Conservation (phyloP, 306 rosid species). For the Myrica gale region DNA sequence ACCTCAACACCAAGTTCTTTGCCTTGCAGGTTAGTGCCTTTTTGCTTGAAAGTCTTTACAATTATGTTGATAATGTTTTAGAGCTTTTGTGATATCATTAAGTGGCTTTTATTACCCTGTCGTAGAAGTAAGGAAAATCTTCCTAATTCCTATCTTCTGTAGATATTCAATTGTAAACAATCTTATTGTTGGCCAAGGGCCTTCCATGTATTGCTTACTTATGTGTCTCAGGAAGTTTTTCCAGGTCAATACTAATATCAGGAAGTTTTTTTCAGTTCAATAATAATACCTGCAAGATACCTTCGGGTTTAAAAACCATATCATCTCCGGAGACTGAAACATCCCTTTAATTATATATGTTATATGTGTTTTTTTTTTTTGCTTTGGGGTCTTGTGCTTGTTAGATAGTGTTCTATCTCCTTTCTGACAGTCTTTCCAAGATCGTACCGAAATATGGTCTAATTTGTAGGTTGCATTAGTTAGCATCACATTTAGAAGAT, state of each 20-base stretch:
- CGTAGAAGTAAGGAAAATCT: background rate
- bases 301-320: background rate
- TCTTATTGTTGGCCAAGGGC: background rate
- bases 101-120: background rate
- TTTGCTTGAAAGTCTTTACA: background rate
- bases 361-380: background rate
- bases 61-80: background rate
- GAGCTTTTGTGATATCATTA: background rate
- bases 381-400: background rate
- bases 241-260: too few relatives aligned
- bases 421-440: background rate
- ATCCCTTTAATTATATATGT: background rate
- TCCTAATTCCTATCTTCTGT: too few relatives aligned
- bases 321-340: too few relatives aligned
- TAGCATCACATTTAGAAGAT: background rate
- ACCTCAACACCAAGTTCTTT: slow-evolving; percentile 89
- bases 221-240: too few relatives aligned
- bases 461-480: background rate
- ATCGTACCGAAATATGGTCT: background rate
- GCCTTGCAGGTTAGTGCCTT: slow-evolving; percentile 84
- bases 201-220: background rate
- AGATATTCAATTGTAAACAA: background rate
- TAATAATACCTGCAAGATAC: background rate
- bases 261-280: background rate
- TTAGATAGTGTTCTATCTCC: background rate